A percentile compares a stretch with the other conserved stretches of the same genome.
phyloP scores from a whole-genome alignment of 257 asterid species.

The Solanum rostratum region DNA sequence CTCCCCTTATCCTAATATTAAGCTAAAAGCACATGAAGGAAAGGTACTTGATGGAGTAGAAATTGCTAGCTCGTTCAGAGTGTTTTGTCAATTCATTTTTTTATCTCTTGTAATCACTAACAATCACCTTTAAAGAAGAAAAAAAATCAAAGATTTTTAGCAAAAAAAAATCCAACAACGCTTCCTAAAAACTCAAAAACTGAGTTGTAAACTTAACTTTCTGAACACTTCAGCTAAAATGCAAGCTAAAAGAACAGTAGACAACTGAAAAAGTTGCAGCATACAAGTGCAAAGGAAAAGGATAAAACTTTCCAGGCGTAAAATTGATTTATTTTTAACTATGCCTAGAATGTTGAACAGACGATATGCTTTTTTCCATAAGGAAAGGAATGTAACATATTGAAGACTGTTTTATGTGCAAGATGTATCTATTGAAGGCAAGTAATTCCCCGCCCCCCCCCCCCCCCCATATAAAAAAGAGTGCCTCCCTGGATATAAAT shows the following conservation, averaged over 20 bases:
- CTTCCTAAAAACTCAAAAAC: background rate
- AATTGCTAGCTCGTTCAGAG: too few species aligned
- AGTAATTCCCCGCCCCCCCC: too few species aligned
- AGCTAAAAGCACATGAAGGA: too few species aligned
- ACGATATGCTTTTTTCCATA: background rate
- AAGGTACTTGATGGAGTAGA: too few species aligned
- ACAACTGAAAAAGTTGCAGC: background rate
- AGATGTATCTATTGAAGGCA: too few species aligned
- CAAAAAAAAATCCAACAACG: background rate
- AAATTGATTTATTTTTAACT: background rate
- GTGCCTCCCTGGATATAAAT: too few species aligned
- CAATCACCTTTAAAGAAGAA: background rate
- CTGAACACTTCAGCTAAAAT: background rate
- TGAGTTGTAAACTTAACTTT: background rate
- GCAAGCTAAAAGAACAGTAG: background rate
- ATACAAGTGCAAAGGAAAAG: background rate
- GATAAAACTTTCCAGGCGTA: background rate
- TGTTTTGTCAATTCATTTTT: too few species aligned
- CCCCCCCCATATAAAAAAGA: too few species aligned
- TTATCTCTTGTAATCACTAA: background rate
- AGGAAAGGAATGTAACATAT: too few species aligned
- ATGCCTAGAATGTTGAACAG: background rate
- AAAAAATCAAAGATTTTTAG: background rate
- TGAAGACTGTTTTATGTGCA: too few species aligned
- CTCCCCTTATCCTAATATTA: too few species aligned